Evolutionary conservation across 495 filamentous ascomycete genomes (phyloP), one percentile per base, ranked within the genome.

Genomic region (Chaetomium fimeti): DNA sequence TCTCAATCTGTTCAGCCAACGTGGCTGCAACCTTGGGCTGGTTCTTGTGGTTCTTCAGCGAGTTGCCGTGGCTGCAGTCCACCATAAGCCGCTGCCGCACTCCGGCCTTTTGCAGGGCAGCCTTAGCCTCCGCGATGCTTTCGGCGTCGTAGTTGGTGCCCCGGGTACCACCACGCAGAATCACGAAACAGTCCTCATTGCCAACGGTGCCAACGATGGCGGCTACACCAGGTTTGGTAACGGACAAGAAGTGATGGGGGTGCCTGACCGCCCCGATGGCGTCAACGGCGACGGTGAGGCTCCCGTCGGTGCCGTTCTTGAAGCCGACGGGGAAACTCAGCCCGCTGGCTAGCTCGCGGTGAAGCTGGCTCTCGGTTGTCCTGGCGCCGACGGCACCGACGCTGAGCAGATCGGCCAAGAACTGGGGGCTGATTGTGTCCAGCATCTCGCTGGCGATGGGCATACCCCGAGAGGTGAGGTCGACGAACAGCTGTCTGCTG

Each of bases 281-380:
- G 79, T 99, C 95, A 64, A 99, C 90, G 1, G 95, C 92, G 3
- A 98, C 91, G 62, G 88, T 86, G 43, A 98, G 77, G 1, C 88
- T 88, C 22, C 95, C 95, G 75, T 99, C 95, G 29, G 95, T 99
- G 62, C 95, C 95, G 75, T 99, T 99, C 84, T 99, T 99, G 87
- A 99, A 99, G 48, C 95, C 95, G 15, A 99, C 91, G 2, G 95
- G 94, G 87, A 98, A 99, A 58, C 89, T 92, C 24, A 98, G 78
- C 68, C 95, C 95, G 45, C 91, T 95, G 1, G 95, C 93, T 68
- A 99, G 77, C 73, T 99, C 95, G 49, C 95, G 87, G 76, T 99
- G 95, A 61, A 99, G 81, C 77, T 99, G 95, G 45, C 87, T 90
- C 76, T 99, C 95, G 0, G 95, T 98, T 15, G 95, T 99, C 59